Evolutionary conservation across 495 filamentous ascomycete genomes (phyloP).

Genomic region (Sordaria brevicollis): DNA sequence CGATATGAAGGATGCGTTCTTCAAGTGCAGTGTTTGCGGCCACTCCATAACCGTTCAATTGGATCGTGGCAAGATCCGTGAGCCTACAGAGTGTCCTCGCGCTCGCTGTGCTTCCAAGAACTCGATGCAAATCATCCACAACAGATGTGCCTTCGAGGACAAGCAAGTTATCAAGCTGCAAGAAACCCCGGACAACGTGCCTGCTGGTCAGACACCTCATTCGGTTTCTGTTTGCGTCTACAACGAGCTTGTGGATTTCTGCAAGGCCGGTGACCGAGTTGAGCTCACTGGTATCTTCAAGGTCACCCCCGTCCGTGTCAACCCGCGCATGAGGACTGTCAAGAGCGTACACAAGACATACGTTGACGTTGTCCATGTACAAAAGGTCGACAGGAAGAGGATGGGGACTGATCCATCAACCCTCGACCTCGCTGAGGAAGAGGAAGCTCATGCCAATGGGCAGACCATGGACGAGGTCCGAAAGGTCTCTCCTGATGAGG

Average conservation of each 20-base stretch:
- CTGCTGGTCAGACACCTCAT: constrained; percentile 95
- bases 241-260: constrained; percentile 93
- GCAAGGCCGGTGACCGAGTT: constrained; percentile 93
- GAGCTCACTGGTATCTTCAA: constrained; percentile 96
- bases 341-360: constrained; percentile 98
- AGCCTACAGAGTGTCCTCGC: constrained; percentile 84
- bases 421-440: constrained; percentile 45
- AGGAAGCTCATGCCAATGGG: constrained; percentile 72
- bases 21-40: constrained; percentile 85
- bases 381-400: constrained; percentile 90
- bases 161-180: constrained; percentile 99
- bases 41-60: constrained; percentile 84
- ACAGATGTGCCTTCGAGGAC: constrained; percentile 87
- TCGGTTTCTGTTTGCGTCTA: constrained; percentile 95
- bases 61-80: constrained; percentile 90
- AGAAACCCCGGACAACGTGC: constrained; percentile 90
- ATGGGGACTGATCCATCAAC: constrained; percentile 88
- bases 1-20: constrained; percentile 93
- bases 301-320: constrained; percentile 88
- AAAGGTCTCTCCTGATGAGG: constrained; percentile 82
- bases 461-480: constrained; percentile 70
- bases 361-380: constrained; percentile 87
- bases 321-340: constrained; percentile 81
- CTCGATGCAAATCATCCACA: constrained; percentile 97
- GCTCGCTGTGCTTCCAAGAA: constrained; percentile 75